Evolutionary conservation across 208 protist genomes (phyloP), one percentile per base, ranked within the genome.

Genomic region (Novymonas esmeraldas): DNA sequence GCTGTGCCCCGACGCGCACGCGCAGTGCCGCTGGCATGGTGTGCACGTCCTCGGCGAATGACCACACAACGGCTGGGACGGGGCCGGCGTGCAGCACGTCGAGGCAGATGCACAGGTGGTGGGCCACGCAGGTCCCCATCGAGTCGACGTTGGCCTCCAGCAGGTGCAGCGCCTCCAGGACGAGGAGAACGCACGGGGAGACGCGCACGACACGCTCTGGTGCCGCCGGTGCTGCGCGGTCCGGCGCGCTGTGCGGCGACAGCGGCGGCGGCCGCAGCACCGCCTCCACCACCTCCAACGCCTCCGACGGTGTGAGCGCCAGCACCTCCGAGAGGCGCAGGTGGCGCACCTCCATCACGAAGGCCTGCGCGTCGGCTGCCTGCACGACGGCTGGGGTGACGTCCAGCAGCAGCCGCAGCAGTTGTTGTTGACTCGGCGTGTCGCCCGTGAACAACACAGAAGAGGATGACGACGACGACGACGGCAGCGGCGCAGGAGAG

Each of bases 261-360:
- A 69, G 24, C 6, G 58, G 74, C n/a, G 66, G 70, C 6, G 76
- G 63, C 45, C 52, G 68, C 46, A 79, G 56, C 39, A 74, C 57
- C 26, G 71, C 59, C 26, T 76, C 56, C 11, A 89, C 62, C 18
- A 65, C 63, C 41, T 73, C 42, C 13, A 89, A 50, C 1, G 78
- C 87, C 67, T 93, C 87, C 11, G 64, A 73, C 44, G 66, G 77
- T 42, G 76, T 61, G 28, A 84, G 52, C 34, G 79, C 67, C 14
- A 93, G 78, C 50, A 90, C 54, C 22, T 78, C 77, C 0, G 70
- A 64, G 31, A 87, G 54, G 64, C 78, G 60, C 6, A 90, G 45
- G 20, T 65, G 50, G 11, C 84, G 87, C 1, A 58, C 64, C 64
- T 89, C 80, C 42, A 87, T 39, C 22, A 76, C 58, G 31, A 63